Evolutionary conservation across 345 rosid species (phyloP).

Genomic region (Eucalyptus virginea): DNA sequence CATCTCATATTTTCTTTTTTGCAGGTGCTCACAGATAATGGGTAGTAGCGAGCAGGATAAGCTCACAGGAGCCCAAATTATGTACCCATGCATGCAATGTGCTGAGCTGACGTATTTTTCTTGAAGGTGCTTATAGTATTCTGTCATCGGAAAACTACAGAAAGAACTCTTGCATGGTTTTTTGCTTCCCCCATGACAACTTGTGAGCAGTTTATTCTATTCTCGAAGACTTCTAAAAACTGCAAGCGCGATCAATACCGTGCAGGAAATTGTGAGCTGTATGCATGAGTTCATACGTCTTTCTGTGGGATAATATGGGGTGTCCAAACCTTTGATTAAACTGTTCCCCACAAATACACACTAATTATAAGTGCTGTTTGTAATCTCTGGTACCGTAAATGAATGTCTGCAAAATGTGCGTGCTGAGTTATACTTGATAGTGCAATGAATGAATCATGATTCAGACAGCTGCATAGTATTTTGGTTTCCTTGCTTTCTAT

Average conservation of each 20-base stretch:
- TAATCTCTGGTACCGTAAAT: not conserved
- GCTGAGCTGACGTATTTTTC: conserved; percentile 87
- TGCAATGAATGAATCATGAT: not conserved
- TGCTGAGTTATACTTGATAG: not conserved
- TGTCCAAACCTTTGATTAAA: not conserved
- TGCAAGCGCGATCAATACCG: not conserved
- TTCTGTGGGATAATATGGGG: not conserved
- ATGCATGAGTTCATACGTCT: not conserved
- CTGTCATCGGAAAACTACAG: not conserved
- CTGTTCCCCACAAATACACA: not conserved
- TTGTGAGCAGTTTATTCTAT: not conserved
- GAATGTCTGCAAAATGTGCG: not conserved
- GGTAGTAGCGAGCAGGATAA: conserved; percentile 85
- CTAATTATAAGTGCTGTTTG: not conserved
- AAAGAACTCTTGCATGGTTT: not conserved
- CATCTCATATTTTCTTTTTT: not conserved
- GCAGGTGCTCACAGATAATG: conserved; percentile 83
- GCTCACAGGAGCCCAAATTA: conserved; percentile 69
- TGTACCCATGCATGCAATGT: conserved; percentile 94
- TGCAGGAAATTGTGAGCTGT: not conserved
- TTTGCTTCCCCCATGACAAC: not conserved
- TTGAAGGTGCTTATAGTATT: conserved; percentile 38
- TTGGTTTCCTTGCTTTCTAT: not conserved
- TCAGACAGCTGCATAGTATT: not conserved
- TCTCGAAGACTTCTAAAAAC: not conserved